Evolutionary conservation across 192 early-diverging fungal genomes (phyloP).

Genomic region (Gryganskiella cystojenkinii): DNA sequence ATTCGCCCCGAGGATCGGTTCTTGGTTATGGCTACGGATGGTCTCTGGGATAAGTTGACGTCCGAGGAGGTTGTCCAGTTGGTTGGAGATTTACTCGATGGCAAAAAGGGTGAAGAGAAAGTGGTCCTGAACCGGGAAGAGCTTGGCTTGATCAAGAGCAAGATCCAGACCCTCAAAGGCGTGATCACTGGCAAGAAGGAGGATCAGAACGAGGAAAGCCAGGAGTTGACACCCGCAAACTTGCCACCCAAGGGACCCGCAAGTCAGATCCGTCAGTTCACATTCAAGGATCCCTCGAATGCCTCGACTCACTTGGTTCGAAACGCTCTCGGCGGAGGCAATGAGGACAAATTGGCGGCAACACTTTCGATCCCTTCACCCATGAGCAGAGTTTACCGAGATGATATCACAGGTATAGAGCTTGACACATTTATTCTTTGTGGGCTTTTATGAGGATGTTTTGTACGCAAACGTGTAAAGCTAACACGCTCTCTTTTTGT

Average conservation of each 20-base stretch:
- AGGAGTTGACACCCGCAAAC: constrained; percentile 43
- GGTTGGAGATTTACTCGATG: constrained; percentile 59
- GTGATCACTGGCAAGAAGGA: constrained; percentile 36
- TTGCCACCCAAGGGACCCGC: constrained; percentile 37
- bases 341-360: constrained; percentile 68
- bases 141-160: constrained; percentile 1
- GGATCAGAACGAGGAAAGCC: constrained; percentile 22
- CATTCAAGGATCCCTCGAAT: constrained; percentile 60
- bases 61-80: constrained; percentile 68
- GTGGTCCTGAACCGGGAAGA: constrained; percentile 28
- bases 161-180: constrained; percentile 17
- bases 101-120: constrained; percentile 33
- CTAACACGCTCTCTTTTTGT: neutral
- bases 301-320: constrained; percentile 80
- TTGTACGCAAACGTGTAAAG: neutral
- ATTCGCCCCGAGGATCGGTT: constrained; percentile 72
- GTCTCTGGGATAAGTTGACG: constrained; percentile 82
- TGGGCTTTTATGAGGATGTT: neutral
- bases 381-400: constrained; percentile 75
- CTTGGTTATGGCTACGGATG: constrained; percentile 87
- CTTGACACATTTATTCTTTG: neutral
- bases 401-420: constrained; percentile 78
- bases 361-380: constrained; percentile 76
- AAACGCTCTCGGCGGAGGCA: constrained; percentile 69
- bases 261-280: constrained; percentile 42